These are phyloP conservation scores for Bothriochloa decipiens DNA, from an alignment of 176 grass and related monocot genomes.

Conservation along the genomic window DNA sequence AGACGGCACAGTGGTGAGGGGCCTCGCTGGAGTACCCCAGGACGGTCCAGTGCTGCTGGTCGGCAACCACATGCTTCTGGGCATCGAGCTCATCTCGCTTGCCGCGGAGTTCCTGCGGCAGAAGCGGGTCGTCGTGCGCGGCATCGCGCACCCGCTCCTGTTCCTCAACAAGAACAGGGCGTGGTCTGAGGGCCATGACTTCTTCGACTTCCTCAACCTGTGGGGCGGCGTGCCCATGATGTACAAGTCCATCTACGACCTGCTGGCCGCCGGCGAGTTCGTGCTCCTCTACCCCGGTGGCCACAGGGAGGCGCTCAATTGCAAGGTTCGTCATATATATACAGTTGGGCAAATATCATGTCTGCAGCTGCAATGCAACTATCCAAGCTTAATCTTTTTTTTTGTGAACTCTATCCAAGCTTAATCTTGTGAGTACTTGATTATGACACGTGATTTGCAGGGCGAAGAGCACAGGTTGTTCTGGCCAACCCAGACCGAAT, in stretches of 20 bases:
- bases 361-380: not conserved
- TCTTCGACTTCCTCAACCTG: constrained; percentile 67
- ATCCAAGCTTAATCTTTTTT: not conserved
- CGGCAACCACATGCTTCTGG: constrained; percentile 79
- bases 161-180: constrained; percentile 47
- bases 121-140: constrained; percentile 53
- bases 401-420: too few relatives aligned
- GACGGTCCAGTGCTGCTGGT: constrained; percentile 68
- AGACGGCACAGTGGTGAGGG: constrained; percentile 51
- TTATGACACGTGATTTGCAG: too few relatives aligned
- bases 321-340: constrained; percentile 48
- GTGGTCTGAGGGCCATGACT: constrained; percentile 57
- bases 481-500: constrained; percentile 60
- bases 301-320: constrained; percentile 62
- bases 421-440: not conserved
- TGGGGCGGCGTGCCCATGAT: constrained; percentile 68
- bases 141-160: constrained; percentile 58
- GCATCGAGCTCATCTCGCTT: constrained; percentile 66
- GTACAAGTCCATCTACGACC: constrained; percentile 48
- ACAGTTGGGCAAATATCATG: not conserved
- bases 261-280: constrained; percentile 61
- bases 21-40: constrained; percentile 57
- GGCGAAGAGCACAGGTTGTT: constrained; percentile 66
- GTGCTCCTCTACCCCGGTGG: constrained; percentile 79
- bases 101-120: constrained; percentile 50